Base-by-base conservation (phyloP, 176 grass and related monocot species). In the Panicum miliaceum region DNA sequence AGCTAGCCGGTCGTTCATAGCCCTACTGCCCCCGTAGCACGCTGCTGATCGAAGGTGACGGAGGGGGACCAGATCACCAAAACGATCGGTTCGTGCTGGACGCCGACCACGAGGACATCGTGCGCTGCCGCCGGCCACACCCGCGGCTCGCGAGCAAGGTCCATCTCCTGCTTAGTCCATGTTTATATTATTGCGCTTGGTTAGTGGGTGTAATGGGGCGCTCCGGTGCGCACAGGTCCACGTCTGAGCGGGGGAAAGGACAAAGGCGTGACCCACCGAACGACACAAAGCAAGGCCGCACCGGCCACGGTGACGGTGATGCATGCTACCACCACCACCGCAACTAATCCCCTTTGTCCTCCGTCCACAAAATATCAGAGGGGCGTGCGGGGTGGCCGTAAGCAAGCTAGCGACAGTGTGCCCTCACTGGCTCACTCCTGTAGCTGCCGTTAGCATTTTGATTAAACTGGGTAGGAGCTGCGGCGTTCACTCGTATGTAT, bases 21-120 rank as follows among this genome's bases (percentile, higher is more conserved):
- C 16, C 63, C 63, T 36, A 66, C 63, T 0, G 63, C 29, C n/a
- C 15, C 5, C 8, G 3, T 6, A 27, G 25, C 9, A 19, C 35
- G 29, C 8, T 16, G 22, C 48, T 60, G 80, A 46, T 25, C 32
- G 4, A 34, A 36, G 20, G 27, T 14, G 41, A 25, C 16, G 13
- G 15, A 14, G 48, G 46, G 37, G 26, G 67, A 38, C 25, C 6
- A 32, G 29, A 32, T 32, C 29, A 32, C 29, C 3, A n/a, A 72
- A 22, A 6, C 4, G 27, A 46, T 5, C 2, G 27, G 37, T 5
- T 9, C 0, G 7, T n/a, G 4, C 4, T 22, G 8, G 46, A 79
- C 50, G 71, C n/a, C 41, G 15, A 6, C 6, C 71, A 87, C 71
- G 89, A 90, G 80, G 68, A 83, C 32, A 51, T 84, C 89, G 84